Percentiles rank a stretch among this genome's conserved stretches.
Conservation (phyloP, 177 flowering plant species). For the Telopea speciosissima region DNA sequence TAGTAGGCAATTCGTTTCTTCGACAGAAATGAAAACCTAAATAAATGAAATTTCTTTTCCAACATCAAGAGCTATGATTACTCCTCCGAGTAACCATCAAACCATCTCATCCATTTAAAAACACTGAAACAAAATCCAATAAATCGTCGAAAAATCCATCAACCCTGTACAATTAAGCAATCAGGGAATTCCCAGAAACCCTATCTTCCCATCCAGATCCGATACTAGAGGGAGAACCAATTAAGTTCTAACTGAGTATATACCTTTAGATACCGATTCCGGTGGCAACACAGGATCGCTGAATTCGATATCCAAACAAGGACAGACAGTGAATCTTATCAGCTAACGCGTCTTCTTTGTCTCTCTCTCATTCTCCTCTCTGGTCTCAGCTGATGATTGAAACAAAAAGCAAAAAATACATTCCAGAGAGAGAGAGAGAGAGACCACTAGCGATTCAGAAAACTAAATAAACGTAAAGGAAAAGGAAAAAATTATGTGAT, state of each 20-base stretch:
- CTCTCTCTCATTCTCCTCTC: not conserved
- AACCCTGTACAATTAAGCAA: not conserved
- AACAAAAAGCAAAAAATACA: not conserved
- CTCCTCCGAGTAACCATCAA: not conserved
- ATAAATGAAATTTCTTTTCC: not conserved
- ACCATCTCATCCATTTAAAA: constrained; percentile 1
- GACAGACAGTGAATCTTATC: not conserved
- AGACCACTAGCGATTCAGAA: not conserved
- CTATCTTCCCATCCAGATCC: not conserved
- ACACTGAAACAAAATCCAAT: not conserved
- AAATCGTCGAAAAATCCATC: not conserved
- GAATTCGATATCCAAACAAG: not conserved
- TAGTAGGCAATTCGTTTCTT: not conserved
- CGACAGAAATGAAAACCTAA: not conserved
- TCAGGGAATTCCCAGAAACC: not conserved
- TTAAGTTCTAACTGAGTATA: not conserved
- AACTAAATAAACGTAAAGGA: too few species aligned
- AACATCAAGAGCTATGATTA: not conserved
- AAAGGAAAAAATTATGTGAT: too few species aligned
- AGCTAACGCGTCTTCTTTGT: not conserved
- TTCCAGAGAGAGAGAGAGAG: not conserved
- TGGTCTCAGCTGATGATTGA: too few species aligned
- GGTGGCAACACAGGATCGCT: not conserved
- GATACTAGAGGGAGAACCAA: not conserved
- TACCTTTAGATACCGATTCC: not conserved